A percentile compares a stretch with the other conserved stretches of the same genome.
Conservation (phyloP, 805 yeast genomes). For the Kurtzmaniella fragi region DNA sequence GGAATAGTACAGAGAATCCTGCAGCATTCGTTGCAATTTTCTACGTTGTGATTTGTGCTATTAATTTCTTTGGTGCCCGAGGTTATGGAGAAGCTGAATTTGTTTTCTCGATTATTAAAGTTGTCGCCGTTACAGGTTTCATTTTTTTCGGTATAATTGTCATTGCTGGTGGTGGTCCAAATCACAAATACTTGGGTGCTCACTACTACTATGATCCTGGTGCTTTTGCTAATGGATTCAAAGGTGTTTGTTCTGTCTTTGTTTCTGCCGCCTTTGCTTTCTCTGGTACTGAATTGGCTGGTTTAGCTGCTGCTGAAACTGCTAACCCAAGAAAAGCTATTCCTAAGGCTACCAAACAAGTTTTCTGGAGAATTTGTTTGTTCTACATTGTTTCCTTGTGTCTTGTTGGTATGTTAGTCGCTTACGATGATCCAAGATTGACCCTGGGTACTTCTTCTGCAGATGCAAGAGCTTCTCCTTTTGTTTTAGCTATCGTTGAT, state of each 20-base stretch:
- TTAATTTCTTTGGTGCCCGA: conserved; percentile 50
- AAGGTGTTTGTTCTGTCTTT: conserved; percentile 64
- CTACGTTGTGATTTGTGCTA: conserved; percentile 39
- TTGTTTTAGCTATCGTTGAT: conserved; percentile 64
- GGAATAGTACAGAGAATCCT: conserved; percentile 48
- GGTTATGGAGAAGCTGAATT: conserved; percentile 61
- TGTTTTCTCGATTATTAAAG: conserved; percentile 52
- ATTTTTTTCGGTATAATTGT: conserved; percentile 55
- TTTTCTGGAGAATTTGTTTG: conserved; percentile 36
- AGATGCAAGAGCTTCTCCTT: conserved; percentile 67
- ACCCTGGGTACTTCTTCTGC: conserved; percentile 25
- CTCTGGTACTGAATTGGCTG: conserved; percentile 34
- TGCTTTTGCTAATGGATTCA: conserved; percentile 59
- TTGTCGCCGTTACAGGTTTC: conserved; percentile 54
- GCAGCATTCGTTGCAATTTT: conserved; percentile 57
- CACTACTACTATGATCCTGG: conserved; percentile 63
- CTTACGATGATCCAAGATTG: conserved; percentile 22
- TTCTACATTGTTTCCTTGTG: conserved; percentile 38
- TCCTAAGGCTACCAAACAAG: conserved; percentile 40
- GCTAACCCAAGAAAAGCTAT: conserved; percentile 33
- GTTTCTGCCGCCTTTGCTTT: conserved; percentile 34
- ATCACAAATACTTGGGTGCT: conserved; percentile 51
- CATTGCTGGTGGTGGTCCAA: conserved; percentile 53
- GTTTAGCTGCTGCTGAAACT: conserved; percentile 34
- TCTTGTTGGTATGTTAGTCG: conserved; percentile 36